phyloP scores from a whole-genome alignment of 1,284 basidiomycete genomes.

The Ustilago crameri region DNA sequence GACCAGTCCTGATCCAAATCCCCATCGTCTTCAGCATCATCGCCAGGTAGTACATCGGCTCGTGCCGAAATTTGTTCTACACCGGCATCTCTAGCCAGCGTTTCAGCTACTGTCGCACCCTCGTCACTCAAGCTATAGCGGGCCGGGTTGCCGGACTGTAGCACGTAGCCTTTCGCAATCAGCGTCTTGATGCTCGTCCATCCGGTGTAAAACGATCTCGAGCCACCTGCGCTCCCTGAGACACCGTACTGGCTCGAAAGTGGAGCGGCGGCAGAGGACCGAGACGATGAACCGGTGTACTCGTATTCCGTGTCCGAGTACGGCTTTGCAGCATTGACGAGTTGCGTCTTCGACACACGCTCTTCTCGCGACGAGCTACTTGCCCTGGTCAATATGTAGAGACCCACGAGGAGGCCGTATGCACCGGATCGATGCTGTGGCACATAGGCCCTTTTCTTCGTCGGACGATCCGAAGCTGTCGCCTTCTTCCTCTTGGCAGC shows the following conservation, averaged over 20 bases:
- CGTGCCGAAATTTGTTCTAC: conserved; percentile 1
- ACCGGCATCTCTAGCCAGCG: conserved; percentile 40
- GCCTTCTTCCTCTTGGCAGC: conserved; percentile 17
- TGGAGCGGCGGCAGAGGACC: conserved; percentile 36
- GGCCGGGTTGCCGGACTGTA: conserved; percentile 63
- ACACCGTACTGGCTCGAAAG: conserved; percentile 23
- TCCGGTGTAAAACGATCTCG: conserved; percentile 58
- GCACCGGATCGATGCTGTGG: conserved; percentile 63
- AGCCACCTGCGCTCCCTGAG: conserved; percentile 14
- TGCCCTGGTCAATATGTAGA: conserved; percentile 43
- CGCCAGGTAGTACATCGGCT: neutral
- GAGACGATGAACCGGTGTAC: conserved; percentile 31
- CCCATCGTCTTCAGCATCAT: neutral
- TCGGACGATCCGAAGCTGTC: conserved; percentile 18
- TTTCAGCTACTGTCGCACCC: conserved; percentile 55
- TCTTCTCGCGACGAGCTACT: conserved; percentile 12
- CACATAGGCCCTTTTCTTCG: conserved; percentile 57
- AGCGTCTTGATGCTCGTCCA: conserved; percentile 68
- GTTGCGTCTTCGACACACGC: conserved; percentile 54
- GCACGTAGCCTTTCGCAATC: conserved; percentile 63
- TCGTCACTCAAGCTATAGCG: conserved; percentile 60
- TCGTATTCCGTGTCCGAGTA: conserved; percentile 62
- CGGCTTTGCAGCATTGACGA: conserved; percentile 59
- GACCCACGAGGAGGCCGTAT: conserved; percentile 63
- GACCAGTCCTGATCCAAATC: conserved; percentile 21